Base-by-base conservation (phyloP, 2,329 filamentous ascomycete genomes). In the Penicillium sp. region DNA sequence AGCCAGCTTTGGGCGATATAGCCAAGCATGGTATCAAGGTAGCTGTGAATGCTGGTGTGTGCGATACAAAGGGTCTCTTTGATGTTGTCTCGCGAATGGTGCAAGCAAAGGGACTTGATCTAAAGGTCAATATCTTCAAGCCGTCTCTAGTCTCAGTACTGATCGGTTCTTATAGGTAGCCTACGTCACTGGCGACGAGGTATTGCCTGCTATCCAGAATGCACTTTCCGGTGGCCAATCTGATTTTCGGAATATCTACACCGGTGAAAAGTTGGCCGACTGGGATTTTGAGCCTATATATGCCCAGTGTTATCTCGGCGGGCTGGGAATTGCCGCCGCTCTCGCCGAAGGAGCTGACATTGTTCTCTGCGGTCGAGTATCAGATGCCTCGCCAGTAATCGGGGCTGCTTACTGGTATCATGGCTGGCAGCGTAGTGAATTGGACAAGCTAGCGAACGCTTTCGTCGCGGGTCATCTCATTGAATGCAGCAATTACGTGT, bases 161-260 rank as follows among this genome's bases (percentile, higher is more conserved):
- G 21, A 51, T 41, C 27, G 6, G n/a, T 8, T 37, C 3, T 14
- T 48, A 37, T 21, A 63, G 61, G 73, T 82, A 3, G 80, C 79
- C 10, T 81, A 77, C 74, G 71, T 82, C 21, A 77, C 75, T 37
- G 80, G 80, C 2, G 80, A 82, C 58, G 75, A 79, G 58, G 74
- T 78, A 6, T 62, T 77, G 5, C 66, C 70, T 3, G 67, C 68
- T 1, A 63, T 77, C 33, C 66, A 73, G 51, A 52, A 64, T 5
- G 64, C 66, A 1, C 57, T 76, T n/a, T 56, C 63, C 1, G 64
- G 61, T 13, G 73, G 73, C 3, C 66, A 68, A 37, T 65, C 64
- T 5, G 68, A 67, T 2, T 77, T 77, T 61, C 73, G 68, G 35
- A 77, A 76, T 50, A 67, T 78, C 27, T 76, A 77, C 54, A 77